Base-by-base conservation (phyloP, 1,284 basidiomycete species). In the Sanguinoderma infundibulare region DNA sequence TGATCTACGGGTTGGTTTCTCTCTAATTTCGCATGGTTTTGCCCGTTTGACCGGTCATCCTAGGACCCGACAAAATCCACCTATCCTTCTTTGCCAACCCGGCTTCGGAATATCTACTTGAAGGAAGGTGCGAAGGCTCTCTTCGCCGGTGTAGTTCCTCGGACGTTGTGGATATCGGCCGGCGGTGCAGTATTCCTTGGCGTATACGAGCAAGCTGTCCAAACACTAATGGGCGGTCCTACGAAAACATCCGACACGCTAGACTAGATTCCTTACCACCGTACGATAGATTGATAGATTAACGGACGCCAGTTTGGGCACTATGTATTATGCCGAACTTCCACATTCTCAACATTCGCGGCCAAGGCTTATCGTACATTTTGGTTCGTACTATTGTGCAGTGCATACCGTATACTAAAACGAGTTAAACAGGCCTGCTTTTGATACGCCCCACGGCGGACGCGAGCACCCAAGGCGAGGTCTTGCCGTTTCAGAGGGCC, bases 141-240 rank as follows among this genome's bases (percentile, higher is more conserved):
- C 2, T 98, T 98, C 73, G 79, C 90, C 4, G 98, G 98, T 5
- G 87, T 94, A 49, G 84, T 97, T 9, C 98, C 97, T 20, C 84
- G 98, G 67, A 98, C 95, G 40, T 76, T 98, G 56, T 98, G 96
- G 91, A 98, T 99, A 71, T 95, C 95, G 2, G 87, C 95, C 1
- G 98, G 98, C 5, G 98, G 98, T 2, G 96, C 96, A 0, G 95
- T 99, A 0, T 99, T 99, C 78, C 82, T 98, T 5, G 96, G 97
- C 35, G 90, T 94, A 50, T 98, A 98, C 72, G 96, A 98, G 72
- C 89, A 86, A 87, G 67, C 70, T 3, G 64, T 71, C 6, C 65
- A 68, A 26, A 53, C 51, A 1, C 53, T 74, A 5, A 67, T 67
- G 64, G 58, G 57, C 9, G 38, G 34, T 5, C 51, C 50, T 32